Percentiles rank a stretch among this genome's conserved stretches.
Conservation (phyloP, 2,329 filamentous ascomycete genomes). For the Fusarium cicatricum region DNA sequence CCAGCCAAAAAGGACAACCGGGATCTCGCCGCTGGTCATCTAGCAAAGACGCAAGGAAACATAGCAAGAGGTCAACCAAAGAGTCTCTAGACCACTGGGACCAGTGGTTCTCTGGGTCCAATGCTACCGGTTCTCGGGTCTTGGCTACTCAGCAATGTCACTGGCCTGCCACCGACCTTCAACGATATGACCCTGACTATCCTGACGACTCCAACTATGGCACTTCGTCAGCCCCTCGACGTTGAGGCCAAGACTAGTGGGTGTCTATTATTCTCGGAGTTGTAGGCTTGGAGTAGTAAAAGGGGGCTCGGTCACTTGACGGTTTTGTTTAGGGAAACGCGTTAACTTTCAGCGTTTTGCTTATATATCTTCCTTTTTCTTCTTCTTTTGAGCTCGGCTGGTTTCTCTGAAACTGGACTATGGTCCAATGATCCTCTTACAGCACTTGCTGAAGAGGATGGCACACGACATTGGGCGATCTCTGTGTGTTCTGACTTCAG, state of each 20-base stretch:
- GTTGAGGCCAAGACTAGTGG: not conserved
- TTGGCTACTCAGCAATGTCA: not conserved
- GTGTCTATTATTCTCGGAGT: not conserved
- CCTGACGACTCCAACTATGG: not conserved
- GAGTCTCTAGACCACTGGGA: not conserved
- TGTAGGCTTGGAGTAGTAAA: not conserved
- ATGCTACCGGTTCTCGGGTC: not conserved
- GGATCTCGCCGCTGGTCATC: conserved; percentile 1
- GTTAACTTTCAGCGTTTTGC: not conserved
- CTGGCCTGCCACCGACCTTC: not conserved
- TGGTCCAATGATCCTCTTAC: not conserved
- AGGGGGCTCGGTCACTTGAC: not conserved
- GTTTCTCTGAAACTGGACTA: not conserved
- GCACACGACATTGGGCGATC: not conserved
- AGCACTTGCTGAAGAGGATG: not conserved
- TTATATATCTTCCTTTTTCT: not conserved
- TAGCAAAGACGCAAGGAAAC: not conserved
- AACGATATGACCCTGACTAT: not conserved
- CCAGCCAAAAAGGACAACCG: not conserved
- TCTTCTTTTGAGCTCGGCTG: not conserved
- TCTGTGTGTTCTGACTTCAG: not conserved
- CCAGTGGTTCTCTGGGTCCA: not conserved
- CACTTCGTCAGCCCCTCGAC: not conserved
- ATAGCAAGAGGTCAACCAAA: not conserved
- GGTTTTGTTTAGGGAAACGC: not conserved